Evolutionary conservation across 1,284 basidiomycete species (phyloP).

Genomic region (Mycena citricolor): DNA sequence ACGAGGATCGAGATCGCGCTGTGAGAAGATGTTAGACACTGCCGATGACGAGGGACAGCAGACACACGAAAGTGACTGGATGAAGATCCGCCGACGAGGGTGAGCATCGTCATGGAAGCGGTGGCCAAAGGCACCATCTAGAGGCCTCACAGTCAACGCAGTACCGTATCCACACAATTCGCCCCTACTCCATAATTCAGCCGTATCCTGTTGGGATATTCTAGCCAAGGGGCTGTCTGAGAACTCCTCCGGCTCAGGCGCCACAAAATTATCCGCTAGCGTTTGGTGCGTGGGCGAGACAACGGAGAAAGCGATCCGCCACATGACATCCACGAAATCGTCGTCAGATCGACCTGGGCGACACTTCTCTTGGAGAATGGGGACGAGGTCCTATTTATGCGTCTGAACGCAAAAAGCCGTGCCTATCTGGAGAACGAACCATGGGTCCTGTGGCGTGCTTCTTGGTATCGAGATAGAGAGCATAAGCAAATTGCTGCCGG

Average conservation of each 20-base stretch:
- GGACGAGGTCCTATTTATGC: conserved; percentile 16
- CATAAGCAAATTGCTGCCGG: conserved; percentile 18
- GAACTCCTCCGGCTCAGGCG: conserved; percentile 5
- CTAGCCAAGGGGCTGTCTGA: conserved; percentile 5
- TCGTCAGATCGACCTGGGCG: not conserved
- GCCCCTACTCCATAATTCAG: conserved; percentile 19
- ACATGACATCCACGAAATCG: conserved; percentile 18
- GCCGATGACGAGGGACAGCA: no score
- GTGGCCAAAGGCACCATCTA: conserved; percentile 21
- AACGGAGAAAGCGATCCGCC: conserved; percentile 16
- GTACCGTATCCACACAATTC: no score
- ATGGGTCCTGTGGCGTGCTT: conserved; percentile 11
- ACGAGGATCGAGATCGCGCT: not conserved
- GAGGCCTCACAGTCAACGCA: not conserved
- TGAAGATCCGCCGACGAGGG: conserved; percentile 13
- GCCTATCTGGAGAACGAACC: conserved; percentile 1
- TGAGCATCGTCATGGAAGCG: conserved; percentile 20
- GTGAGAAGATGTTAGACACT: not conserved
- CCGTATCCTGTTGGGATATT: conserved; percentile 6
- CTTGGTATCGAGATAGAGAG: conserved; percentile 22
- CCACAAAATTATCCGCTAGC: conserved; percentile 7
- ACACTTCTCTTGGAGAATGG: conserved; percentile 17
- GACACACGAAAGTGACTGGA: conserved; percentile 11
- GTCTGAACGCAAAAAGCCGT: not conserved
- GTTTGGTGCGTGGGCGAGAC: conserved; percentile 12